phyloP scores from a whole-genome alignment of 768 basidiomycete genomes.

The Rickenella mellea region DNA sequence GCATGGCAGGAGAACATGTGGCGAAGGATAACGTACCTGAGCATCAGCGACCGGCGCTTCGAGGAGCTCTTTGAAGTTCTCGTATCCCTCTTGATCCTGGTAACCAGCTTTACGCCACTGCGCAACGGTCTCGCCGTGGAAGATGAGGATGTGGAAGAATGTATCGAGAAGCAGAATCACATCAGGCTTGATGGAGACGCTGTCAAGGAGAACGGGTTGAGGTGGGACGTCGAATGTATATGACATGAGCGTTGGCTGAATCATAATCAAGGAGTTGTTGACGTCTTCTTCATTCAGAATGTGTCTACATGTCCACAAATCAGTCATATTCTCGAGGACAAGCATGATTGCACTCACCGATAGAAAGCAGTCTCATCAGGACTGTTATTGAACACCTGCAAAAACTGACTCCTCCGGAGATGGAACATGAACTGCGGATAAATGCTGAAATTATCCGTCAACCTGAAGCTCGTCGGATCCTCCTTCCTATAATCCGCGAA shows the following conservation, averaged over 20 bases:
- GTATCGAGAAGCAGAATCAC: conserved; percentile 95
- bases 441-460: conserved; percentile 94
- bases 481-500: conserved; percentile 99
- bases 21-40: conserved; percentile 37
- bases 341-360: conserved; percentile 40
- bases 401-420: conserved; percentile 89
- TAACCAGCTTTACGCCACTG: conserved; percentile 98
- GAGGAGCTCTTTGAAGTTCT: conserved; percentile 93
- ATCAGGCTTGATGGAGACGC: conserved; percentile 94
- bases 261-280: conserved; percentile 99
- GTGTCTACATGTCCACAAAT: conserved; percentile 53
- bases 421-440: conserved; percentile 99
- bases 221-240: conserved; percentile 89
- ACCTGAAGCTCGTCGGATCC: conserved; percentile 87
- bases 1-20: not conserved
- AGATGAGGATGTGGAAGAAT: conserved; percentile 99
- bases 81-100: conserved; percentile 97
- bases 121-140: conserved; percentile 95
- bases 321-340: conserved; percentile 5
- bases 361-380: conserved; percentile 99
- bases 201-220: conserved; percentile 93
- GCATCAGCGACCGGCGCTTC: conserved; percentile 84
- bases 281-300: conserved; percentile 95
- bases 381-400: conserved; percentile 99
- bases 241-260: conserved; percentile 98